phyloP scores from a whole-genome alignment of 2,329 filamentous ascomycete genomes.

The Sporothrix luriei region DNA sequence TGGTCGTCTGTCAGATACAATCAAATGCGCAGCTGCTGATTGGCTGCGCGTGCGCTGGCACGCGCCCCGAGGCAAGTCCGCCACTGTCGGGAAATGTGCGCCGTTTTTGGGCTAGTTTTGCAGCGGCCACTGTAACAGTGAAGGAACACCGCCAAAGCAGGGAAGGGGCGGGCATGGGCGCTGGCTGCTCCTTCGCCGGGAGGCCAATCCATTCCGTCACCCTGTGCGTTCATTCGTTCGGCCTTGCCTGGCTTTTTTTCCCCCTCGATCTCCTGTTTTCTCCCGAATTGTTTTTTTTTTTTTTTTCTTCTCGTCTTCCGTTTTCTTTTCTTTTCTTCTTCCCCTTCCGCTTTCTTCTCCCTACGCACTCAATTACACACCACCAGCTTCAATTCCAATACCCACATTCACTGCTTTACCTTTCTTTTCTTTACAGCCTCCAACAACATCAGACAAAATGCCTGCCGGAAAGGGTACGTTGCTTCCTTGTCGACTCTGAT shows the following conservation, averaged over 20 bases:
- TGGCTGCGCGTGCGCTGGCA: slow-evolving; percentile 29
- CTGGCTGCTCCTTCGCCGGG: slow-evolving; percentile 8
- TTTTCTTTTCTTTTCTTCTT: neutral
- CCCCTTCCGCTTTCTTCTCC: neutral
- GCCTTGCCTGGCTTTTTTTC: slow-evolving; percentile 16
- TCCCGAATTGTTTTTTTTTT: slow-evolving; percentile 13
- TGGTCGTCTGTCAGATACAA: slow-evolving; percentile 11
- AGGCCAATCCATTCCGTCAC: slow-evolving; percentile 24
- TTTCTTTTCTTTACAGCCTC: slow-evolving; percentile 29
- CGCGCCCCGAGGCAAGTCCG: slow-evolving; percentile 26
- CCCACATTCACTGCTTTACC: neutral
- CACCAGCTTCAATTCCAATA: slow-evolving; percentile 34
- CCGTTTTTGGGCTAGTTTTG: slow-evolving; percentile 8
- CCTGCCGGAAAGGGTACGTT: slow-evolving; percentile 49
- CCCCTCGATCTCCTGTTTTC: slow-evolving; percentile 24
- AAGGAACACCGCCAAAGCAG: neutral
- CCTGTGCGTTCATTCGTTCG: slow-evolving; percentile 19
- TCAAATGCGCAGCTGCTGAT: slow-evolving; percentile 34
- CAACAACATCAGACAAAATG: slow-evolving; percentile 45
- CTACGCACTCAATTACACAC: neutral
- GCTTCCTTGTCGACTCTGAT: neutral
- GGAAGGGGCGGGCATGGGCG: slow-evolving; percentile 2
- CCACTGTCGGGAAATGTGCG: slow-evolving; percentile 18
- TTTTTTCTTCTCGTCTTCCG: slow-evolving; percentile 9
- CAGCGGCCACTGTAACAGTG: neutral